Evolutionary conservation across 768 basidiomycete species (phyloP).

Genomic region (Crucibulum laeve): DNA sequence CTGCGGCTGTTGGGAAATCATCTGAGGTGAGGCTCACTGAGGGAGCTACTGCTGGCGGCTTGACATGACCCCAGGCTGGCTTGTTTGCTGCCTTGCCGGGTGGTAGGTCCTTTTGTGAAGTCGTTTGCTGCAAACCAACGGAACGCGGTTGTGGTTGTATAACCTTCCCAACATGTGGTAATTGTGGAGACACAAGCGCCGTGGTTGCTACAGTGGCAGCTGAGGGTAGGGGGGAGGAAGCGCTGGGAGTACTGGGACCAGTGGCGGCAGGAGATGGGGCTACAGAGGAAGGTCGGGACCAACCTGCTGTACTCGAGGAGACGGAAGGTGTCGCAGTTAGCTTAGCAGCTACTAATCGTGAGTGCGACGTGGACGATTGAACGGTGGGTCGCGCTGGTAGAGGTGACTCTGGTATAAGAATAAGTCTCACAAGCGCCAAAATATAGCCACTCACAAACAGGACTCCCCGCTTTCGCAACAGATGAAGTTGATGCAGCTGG

Average conservation of each 20-base stretch:
- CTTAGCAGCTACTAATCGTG: conserved; percentile 83
- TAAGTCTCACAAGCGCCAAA: conserved; percentile 1
- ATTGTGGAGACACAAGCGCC: conserved; percentile 38
- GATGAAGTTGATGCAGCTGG: conserved; percentile 38
- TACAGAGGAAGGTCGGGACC: conserved; percentile 77
- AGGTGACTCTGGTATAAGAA: conserved; percentile 8
- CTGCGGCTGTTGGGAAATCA: conserved; percentile 96
- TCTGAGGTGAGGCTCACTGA: conserved; percentile 34
- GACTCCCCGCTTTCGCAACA: conserved; percentile 44
- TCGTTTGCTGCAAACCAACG: conserved; percentile 23
- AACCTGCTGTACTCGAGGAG: conserved; percentile 61
- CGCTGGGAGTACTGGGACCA: conserved; percentile 41
- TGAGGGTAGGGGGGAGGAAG: conserved; percentile 33
- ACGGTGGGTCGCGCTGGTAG: conserved; percentile 51
- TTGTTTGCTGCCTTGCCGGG: conserved; percentile 30
- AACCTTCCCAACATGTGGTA: conserved; percentile 58
- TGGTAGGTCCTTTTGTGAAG: conserved; percentile 26
- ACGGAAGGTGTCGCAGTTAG: conserved; percentile 65
- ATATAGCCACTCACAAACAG: conserved; percentile 44
- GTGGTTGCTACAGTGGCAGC: conserved; percentile 27
- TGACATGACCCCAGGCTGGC: conserved; percentile 72
- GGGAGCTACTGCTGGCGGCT: conserved; percentile 27
- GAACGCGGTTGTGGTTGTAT: conserved; percentile 63
- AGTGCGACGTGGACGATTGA: conserved; percentile 57
- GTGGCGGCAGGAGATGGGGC: conserved; percentile 47